Evolutionary conservation across 176 grass and related monocot genomes (phyloP), one percentile per base, ranked within the genome.

Genomic region (Tillandsia leiboldiana): DNA sequence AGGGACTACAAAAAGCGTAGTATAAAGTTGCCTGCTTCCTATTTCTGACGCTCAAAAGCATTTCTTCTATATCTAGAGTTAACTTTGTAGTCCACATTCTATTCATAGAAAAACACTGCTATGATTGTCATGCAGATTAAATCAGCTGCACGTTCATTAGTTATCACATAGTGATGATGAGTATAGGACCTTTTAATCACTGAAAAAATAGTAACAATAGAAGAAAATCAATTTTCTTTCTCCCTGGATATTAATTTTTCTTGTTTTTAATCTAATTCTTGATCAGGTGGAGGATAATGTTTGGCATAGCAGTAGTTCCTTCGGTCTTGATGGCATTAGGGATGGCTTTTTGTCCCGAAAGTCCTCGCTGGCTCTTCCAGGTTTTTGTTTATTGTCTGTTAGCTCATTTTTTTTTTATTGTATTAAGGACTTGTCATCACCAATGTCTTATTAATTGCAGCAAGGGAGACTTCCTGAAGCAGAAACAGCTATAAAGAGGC

Each of bases 311-410:
- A 69, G 61, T 93, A 48, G 69, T 90, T 86, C 94, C 89, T 49
- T 90, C 94, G 72, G 63, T 99, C 70, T 70, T 99, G 70, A 69
- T 99, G 80, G 89, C 94, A 77, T 26, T 99, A 59, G 89, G 89
- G 72, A 99, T 99, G 87, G 82, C 77, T 53, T 82, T 99, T 77
- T 99, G 84, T 71, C 94, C 94, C n/a, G 94, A 99, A 85, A 99
- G 94, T 59, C 94, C 94, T 70, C 89, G 89, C n/a, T 99, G 94
- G 94, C 69, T 99, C 70, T 92, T 87, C 85, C 94, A 99, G 94
- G 94, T 99, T 72, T 84, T 49, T 77, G 62, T 12, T 76, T 51
- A 1, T 11, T 18, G 22, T 20, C 22, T 18, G 10, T 61, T 61
- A 7, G 1, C 8, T 2, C 15, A 10, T 61, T 23, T 47, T 27